phyloP scores from a whole-genome alignment of 2,329 filamentous ascomycete genomes.

The Lojkania enalia region DNA sequence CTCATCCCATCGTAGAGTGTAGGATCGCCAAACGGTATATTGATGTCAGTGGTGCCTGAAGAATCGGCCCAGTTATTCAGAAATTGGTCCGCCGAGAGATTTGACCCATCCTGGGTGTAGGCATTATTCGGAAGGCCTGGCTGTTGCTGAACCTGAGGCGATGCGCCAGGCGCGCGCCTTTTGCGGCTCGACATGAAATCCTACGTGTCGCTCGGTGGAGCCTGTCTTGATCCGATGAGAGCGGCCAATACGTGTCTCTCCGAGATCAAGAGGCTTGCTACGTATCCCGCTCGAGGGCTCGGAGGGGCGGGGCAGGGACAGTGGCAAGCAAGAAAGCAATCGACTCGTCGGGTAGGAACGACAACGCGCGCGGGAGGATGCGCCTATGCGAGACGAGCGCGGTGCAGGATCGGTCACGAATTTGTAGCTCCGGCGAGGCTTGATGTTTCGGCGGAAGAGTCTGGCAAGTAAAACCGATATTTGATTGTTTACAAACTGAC shows the following conservation, averaged over 20 bases:
- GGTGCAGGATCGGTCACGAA: background rate
- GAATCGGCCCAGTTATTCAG: constrained; percentile 41
- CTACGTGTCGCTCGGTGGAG: background rate
- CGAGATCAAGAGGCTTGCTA: background rate
- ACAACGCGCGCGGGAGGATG: background rate
- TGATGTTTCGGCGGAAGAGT: constrained; percentile 16
- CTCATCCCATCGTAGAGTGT: constrained; percentile 42
- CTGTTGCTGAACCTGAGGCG: constrained; percentile 63
- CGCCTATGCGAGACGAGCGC: constrained; percentile 7
- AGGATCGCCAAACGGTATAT: constrained; percentile 39
- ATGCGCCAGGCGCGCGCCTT: constrained; percentile 71
- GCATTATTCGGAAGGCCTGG: constrained; percentile 22
- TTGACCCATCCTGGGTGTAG: constrained; percentile 53
- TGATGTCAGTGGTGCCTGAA: constrained; percentile 27
- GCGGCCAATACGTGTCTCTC: background rate
- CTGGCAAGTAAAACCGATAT: constrained; percentile 17
- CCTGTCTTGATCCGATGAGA: background rate
- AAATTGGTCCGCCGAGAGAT: constrained; percentile 41
- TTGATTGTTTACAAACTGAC: constrained; percentile 19
- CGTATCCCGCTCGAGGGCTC: background rate
- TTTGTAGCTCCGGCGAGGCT: constrained; percentile 13
- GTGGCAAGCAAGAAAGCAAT: background rate
- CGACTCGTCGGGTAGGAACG: constrained; percentile 1
- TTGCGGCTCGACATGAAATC: constrained; percentile 58
- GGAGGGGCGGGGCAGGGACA: background rate